Evolutionary conservation across 805 yeast genomes (phyloP).

Genomic region (Candida germanica): DNA sequence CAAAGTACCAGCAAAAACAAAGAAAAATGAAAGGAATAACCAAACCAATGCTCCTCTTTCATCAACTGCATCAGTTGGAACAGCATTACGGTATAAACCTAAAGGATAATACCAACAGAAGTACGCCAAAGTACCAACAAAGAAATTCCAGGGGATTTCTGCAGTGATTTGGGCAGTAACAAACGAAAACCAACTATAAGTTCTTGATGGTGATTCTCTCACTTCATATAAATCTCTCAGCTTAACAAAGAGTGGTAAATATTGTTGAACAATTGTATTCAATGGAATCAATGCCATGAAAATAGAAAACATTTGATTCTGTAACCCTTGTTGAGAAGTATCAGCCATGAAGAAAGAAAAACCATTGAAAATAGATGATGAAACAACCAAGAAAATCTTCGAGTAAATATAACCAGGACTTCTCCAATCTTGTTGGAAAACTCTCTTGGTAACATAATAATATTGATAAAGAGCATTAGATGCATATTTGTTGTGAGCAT

Average conservation of each 20-base stretch:
- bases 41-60: slow-evolving; percentile 41
- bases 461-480: slow-evolving; percentile 26
- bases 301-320: slow-evolving; percentile 60
- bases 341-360: slow-evolving; percentile 66
- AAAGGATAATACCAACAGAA: slow-evolving; percentile 63
- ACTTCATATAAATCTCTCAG: slow-evolving; percentile 47
- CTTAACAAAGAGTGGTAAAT: slow-evolving; percentile 40
- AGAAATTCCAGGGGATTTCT: slow-evolving; percentile 47
- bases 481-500: slow-evolving; percentile 29
- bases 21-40: slow-evolving; percentile 20
- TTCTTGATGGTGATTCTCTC: slow-evolving; percentile 43
- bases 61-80: slow-evolving; percentile 48
- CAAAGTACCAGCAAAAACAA: slow-evolving; percentile 24
- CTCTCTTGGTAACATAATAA: slow-evolving; percentile 29
- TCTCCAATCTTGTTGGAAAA: slow-evolving; percentile 45
- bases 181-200: slow-evolving; percentile 44
- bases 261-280: slow-evolving; percentile 38
- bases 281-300: slow-evolving; percentile 43
- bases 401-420: slow-evolving; percentile 60
- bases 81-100: slow-evolving; percentile 49
- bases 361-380: slow-evolving; percentile 65
- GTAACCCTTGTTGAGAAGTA: slow-evolving; percentile 56
- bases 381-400: slow-evolving; percentile 52
- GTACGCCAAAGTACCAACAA: slow-evolving; percentile 40
- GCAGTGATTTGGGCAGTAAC: slow-evolving; percentile 39